These are phyloP conservation scores for Thelephora terrestris DNA, from an alignment of 1,284 basidiomycete species.

Conservation along the genomic window DNA sequence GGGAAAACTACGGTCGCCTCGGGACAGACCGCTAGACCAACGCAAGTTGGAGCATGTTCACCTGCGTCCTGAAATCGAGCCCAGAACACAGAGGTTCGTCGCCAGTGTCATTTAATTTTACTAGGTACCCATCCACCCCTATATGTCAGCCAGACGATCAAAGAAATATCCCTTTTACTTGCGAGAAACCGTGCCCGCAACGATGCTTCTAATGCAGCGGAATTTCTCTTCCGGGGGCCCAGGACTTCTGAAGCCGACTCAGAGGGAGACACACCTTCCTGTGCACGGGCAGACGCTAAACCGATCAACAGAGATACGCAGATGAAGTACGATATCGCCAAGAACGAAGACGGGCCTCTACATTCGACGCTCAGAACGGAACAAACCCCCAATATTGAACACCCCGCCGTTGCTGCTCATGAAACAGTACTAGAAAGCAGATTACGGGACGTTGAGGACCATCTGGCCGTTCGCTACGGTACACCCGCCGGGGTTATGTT, in stretches of 20 bases:
- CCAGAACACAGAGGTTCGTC: slow-evolving; percentile 48
- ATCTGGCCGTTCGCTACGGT: slow-evolving; percentile 68
- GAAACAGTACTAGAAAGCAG: slow-evolving; percentile 42
- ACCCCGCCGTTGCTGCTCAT: slow-evolving; percentile 24
- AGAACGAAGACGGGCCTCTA: slow-evolving; percentile 68
- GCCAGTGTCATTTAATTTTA: slow-evolving; percentile 15
- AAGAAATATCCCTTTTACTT: slow-evolving; percentile 58
- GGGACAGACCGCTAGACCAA: slow-evolving; percentile 38
- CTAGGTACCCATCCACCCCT: slow-evolving; percentile 1
- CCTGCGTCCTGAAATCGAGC: slow-evolving; percentile 30
- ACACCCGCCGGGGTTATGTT: slow-evolving; percentile 8
- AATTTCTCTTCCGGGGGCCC: slow-evolving; percentile 54
- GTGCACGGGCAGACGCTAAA: slow-evolving; percentile 64
- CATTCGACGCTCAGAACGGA: slow-evolving; percentile 38
- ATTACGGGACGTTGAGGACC: slow-evolving; percentile 52
- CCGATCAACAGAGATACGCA: slow-evolving; percentile 59
- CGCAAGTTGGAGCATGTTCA: slow-evolving; percentile 56
- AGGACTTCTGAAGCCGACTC: slow-evolving; percentile 22
- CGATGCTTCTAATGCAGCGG: slow-evolving; percentile 61
- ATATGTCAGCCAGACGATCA: slow-evolving; percentile 40
- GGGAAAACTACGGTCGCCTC: slow-evolving; percentile 10
- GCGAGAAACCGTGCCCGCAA: slow-evolving; percentile 59
- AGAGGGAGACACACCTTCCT: slow-evolving; percentile 32
- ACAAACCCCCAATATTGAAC: slow-evolving; percentile 16
- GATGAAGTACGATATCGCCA: slow-evolving; percentile 76